A percentile compares a stretch with the other conserved stretches of the same genome.
These are phyloP conservation scores for Ulota crispa DNA, from an alignment of 225 moss, liverwort and hornwort genomes.

Conservation along the genomic window DNA sequence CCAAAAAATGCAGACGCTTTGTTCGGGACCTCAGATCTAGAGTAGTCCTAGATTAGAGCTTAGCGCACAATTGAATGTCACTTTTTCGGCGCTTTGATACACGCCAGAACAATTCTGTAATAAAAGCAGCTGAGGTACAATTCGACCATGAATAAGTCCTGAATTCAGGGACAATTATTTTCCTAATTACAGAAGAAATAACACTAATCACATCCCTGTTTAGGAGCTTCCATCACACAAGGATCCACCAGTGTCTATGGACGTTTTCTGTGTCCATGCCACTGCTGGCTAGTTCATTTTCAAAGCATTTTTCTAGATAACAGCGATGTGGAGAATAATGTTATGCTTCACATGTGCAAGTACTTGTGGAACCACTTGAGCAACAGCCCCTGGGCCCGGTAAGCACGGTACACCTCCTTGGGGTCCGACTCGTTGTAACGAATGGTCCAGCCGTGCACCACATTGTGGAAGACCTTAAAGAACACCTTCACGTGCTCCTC, in stretches of 20 bases:
- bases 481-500: constrained; percentile 19
- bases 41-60: no score
- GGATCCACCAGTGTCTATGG: neutral
- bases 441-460: constrained; percentile 47
- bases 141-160: neutral
- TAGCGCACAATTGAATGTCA: no score
- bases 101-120: no score
- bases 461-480: constrained; percentile 33
- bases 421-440: constrained; percentile 43
- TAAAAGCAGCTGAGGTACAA: neutral
- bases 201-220: neutral
- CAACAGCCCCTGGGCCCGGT: constrained; percentile 48
- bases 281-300: no score
- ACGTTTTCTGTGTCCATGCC: neutral
- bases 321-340: neutral
- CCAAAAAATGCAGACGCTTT: no score
- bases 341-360: neutral
- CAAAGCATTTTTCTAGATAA: neutral
- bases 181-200: neutral
- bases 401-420: constrained; percentile 30
- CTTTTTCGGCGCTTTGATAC: rapidly evolving
- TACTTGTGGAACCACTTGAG: constrained; percentile 44
- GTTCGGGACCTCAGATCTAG: no score
- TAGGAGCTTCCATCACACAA: neutral
- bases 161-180: neutral